Evolutionary conservation across 345 rosid species (phyloP).

Genomic region (Ailanthus altissimus): DNA sequence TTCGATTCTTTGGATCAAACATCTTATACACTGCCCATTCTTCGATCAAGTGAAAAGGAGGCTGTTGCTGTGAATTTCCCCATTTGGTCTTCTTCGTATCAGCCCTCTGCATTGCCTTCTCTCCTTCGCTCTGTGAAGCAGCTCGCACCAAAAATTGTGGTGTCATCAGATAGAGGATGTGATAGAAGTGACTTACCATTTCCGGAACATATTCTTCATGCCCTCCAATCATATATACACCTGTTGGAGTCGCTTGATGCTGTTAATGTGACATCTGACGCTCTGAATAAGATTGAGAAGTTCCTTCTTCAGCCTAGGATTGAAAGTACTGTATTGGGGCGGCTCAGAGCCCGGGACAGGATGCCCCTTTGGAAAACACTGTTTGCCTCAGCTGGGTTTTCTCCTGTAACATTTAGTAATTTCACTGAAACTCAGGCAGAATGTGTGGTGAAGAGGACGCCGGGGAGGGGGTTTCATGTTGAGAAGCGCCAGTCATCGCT

Average conservation of each 20-base stretch:
- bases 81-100: constrained; percentile 40
- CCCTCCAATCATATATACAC: constrained; percentile 43
- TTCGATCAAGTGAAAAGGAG: constrained; percentile 41
- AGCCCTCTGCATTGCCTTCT: constrained; percentile 45
- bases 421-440: constrained; percentile 60
- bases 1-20: constrained; percentile 45
- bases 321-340: constrained; percentile 47
- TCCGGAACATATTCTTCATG: constrained; percentile 47
- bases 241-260: constrained; percentile 55
- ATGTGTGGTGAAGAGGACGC: constrained; percentile 49
- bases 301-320: constrained; percentile 53
- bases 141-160: constrained; percentile 54
- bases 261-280: constrained; percentile 41
- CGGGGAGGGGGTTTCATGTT: constrained; percentile 52
- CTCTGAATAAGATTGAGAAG: constrained; percentile 54
- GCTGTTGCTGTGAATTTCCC: constrained; percentile 58
- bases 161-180: constrained; percentile 50
- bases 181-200: constrained; percentile 50
- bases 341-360: constrained; percentile 36
- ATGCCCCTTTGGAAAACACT: constrained; percentile 56
- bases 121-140: constrained; percentile 48
- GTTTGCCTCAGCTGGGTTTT: constrained; percentile 46
- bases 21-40: constrained; percentile 38
- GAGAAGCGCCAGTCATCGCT: constrained; percentile 55
- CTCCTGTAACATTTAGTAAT: constrained; percentile 46